Base-by-base conservation (phyloP, 2,329 filamentous ascomycete species). In the Colletotrichum musae region DNA sequence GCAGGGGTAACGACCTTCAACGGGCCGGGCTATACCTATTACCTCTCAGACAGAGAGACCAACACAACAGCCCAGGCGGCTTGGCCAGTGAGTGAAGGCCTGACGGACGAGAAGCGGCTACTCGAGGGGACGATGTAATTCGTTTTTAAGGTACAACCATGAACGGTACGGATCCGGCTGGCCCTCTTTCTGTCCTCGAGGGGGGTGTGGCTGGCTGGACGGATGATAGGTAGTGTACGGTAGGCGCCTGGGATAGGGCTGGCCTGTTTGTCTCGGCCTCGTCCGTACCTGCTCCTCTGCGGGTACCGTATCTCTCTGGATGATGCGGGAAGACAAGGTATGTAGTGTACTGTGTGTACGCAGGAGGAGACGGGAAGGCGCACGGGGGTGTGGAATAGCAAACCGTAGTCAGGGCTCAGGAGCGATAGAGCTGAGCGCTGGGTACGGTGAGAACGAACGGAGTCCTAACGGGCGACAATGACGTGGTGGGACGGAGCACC, bases 141-240 rank as follows among this genome's bases (percentile, higher is more conserved):
- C 58, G 64, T 68, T 36, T 36, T 63, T 58, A 70, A 64, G 64
- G 64, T 58, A 70, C 57, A 58, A 68, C 64, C 68, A 70, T 70
- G 43, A 47, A 69, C 45, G 66, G 51, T 43, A 50, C 52, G 45
- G 18, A 62, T 47, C 36, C 56, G 47, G 51, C 26, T 28, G 51
- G 56, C 28, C 56, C 26, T 61, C 28, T 36, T 21, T 56, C 52
- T 62, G 63, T 43, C 56, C 56, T 67, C 52, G 13, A 9, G 39
- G 15, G 45, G 45, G 51, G 63, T 36, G 12, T 58, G 52, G 47
- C 56, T 61, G 62, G 50, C 50, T 66, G 16, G 36, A 50, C 39
- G 43, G 32, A 36, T 36, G 32, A 6, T 36, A 36, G 32, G 32
- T 36, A 36, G 32, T 36, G 39, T 60, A 56, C 45, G 28, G 36